Evolutionary conservation across 1,139 yeast genomes (phyloP).

Genomic region (Scheffersomyces cryptocercus): DNA sequence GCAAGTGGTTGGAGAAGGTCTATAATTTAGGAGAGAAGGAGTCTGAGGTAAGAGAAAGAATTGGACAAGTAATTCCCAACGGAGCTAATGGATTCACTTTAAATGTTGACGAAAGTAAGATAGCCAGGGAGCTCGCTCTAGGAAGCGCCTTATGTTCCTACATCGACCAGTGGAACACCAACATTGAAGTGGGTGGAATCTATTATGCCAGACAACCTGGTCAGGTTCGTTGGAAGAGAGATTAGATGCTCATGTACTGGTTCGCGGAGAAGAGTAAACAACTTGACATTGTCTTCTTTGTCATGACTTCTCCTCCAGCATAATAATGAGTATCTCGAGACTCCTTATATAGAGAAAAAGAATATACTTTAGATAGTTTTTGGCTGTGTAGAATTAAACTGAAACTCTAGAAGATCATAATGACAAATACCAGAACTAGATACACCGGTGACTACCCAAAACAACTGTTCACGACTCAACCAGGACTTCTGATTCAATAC

Average conservation of each 20-base stretch:
- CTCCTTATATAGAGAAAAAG: too few species aligned
- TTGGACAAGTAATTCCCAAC: conserved; percentile 52
- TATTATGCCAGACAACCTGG: conserved; percentile 53
- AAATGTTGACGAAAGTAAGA: conserved; percentile 52
- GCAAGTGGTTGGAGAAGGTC: conserved; percentile 58
- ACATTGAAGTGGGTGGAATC: conserved; percentile 60
- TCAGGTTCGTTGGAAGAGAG: conserved; percentile 62
- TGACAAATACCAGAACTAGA: too few species aligned
- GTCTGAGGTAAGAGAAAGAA: conserved; percentile 60
- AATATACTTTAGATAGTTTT: too few species aligned
- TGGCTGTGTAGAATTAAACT: too few species aligned
- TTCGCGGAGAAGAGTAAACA: too few species aligned
- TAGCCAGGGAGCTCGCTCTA: conserved; percentile 56
- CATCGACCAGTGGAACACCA: conserved; percentile 69
- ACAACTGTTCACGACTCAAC: too few species aligned
- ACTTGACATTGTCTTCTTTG: too few species aligned
- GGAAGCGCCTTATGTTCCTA: conserved; percentile 59
- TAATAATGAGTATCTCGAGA: too few species aligned
- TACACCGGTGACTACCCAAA: too few species aligned
- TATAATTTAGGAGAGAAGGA: conserved; percentile 60
- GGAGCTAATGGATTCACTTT: conserved; percentile 55
- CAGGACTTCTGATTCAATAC: too few species aligned
- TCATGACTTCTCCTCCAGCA: too few species aligned
- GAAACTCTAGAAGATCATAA: too few species aligned
- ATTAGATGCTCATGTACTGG: conserved; percentile 20